Conservation (phyloP, 2,329 filamentous ascomycete genomes). For the Plectosphaerella cucumerina region DNA sequence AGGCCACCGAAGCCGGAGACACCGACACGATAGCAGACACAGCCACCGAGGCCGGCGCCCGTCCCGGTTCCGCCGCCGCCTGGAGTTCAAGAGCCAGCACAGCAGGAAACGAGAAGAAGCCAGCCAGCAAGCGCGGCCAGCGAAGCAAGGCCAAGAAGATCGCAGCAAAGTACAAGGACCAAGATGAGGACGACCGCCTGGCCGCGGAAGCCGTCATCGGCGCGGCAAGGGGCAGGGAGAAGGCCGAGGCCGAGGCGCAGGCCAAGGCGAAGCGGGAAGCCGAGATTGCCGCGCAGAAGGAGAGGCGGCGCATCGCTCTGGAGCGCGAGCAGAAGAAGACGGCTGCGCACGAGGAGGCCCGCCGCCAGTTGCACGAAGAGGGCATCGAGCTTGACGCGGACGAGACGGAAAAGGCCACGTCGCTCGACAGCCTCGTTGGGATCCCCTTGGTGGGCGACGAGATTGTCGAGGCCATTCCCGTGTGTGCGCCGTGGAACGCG, state of each 20-base stretch:
- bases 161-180: slow-evolving; percentile 83
- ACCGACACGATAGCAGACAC: slow-evolving; percentile 3
- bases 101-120: slow-evolving; percentile 38
- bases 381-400: slow-evolving; percentile 58
- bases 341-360: slow-evolving; percentile 70
- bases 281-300: slow-evolving; percentile 65
- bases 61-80: slow-evolving; percentile 1
- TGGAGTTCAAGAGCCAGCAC: slow-evolving; percentile 9
- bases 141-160: slow-evolving; percentile 82
- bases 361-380: slow-evolving; percentile 56
- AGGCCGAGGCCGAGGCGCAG: slow-evolving; percentile 63
- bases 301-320: slow-evolving; percentile 77
- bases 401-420: slow-evolving; percentile 48
- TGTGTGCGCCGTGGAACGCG: slow-evolving; percentile 63
- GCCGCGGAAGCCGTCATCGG: slow-evolving; percentile 87
- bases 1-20: slow-evolving; percentile 13
- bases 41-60: slow-evolving; percentile 1
- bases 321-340: slow-evolving; percentile 71
- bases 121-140: slow-evolving; percentile 65
- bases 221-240: slow-evolving; percentile 61
- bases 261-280: slow-evolving; percentile 67
- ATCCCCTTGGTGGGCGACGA: slow-evolving; percentile 78
- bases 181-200: slow-evolving; percentile 89
- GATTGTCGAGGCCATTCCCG: slow-evolving; percentile 61
- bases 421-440: slow-evolving; percentile 70